Evolutionary conservation across 164 flowering plant species (phyloP), one percentile per base, ranked within the genome.

Genomic region (Houttuynia cordata): DNA sequence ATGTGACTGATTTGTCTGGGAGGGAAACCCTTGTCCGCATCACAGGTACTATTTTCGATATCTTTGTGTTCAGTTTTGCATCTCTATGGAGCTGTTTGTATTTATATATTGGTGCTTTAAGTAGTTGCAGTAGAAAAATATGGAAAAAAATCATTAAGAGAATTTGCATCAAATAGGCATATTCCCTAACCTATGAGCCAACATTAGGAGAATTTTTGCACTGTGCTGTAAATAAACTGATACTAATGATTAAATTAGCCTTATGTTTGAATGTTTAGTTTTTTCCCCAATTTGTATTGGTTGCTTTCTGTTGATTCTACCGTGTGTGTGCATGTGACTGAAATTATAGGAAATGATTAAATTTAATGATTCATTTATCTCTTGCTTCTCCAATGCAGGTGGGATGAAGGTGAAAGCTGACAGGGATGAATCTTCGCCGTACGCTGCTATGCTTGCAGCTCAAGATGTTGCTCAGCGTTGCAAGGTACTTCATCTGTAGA

Each of bases 341-440:
- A 12, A 45, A 17, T 45, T 45, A 14, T 45, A n/a, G n/a, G n/a
- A 12, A 45, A 12, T 12, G 14, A n/a, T n/a, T n/a, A n/a, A n/a
- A n/a, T 12, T 14, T 7, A 12, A 45, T n/a, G n/a, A n/a, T n/a
- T n/a, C n/a, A n/a, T 45, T 12, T 12, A 10, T 12, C 10, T 0
- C 23, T 54, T 23, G 6, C 25, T 7, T 54, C 57, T 54, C 57
- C 34, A 19, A 13, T 24, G 24, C 70, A 83, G 88, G 88, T 68
- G 88, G 88, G 1, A 83, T 83, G 89, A 83, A 83, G 75, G 89
- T 83, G 6, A 83, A 83, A 56, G 88, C 88, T 37, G 88, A 83
- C 42, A 71, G 88, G 52, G 88, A 83, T 76, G 88, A 83, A 50
- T 83, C 88, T 5, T 83, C 88, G 0, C 88, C 88, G 13, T 83